Conservation (phyloP, 1,139 yeast species). For the Blastobotrys proliferans region DNA sequence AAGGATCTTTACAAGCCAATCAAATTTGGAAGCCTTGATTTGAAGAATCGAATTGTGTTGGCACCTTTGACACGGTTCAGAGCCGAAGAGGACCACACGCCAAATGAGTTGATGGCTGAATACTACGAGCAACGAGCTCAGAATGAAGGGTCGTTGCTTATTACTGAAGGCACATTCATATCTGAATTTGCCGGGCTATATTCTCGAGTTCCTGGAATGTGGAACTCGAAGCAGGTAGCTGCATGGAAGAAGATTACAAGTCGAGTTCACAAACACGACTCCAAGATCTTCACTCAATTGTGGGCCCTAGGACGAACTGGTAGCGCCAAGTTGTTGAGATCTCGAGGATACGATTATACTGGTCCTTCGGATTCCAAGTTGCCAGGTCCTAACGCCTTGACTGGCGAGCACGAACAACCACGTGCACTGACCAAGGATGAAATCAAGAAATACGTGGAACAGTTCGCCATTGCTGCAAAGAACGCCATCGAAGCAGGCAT, state of each 20-base stretch:
- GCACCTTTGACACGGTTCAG: conserved; percentile 56
- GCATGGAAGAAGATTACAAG: conserved; percentile 51
- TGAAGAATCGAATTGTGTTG: conserved; percentile 43
- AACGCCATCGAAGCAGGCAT: conserved; percentile 56
- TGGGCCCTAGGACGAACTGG: conserved; percentile 61
- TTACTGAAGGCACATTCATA: conserved; percentile 45
- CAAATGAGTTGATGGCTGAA: conserved; percentile 44
- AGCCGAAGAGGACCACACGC: conserved; percentile 34
- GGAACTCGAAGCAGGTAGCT: conserved; percentile 44
- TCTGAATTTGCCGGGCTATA: conserved; percentile 35
- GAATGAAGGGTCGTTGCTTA: conserved; percentile 47
- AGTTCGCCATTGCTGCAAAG: conserved; percentile 44
- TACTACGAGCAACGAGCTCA: conserved; percentile 54
- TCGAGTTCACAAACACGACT: conserved; percentile 50
- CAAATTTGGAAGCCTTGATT: conserved; percentile 27
- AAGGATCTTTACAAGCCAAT: conserved; percentile 31
- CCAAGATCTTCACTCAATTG: conserved; percentile 51
- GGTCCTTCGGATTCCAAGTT: conserved; percentile 33
- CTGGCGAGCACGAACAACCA: conserved; percentile 29
- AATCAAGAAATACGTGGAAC: conserved; percentile 39
- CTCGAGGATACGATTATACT: conserved; percentile 8
- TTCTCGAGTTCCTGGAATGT: conserved; percentile 51
- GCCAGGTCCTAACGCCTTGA: conserved; percentile 18
- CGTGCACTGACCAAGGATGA: conserved; percentile 44
- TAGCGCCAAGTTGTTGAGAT: conserved; percentile 30